phyloP scores from a whole-genome alignment of 495 filamentous ascomycete genomes.

The Trichocladium uniseriatum region DNA sequence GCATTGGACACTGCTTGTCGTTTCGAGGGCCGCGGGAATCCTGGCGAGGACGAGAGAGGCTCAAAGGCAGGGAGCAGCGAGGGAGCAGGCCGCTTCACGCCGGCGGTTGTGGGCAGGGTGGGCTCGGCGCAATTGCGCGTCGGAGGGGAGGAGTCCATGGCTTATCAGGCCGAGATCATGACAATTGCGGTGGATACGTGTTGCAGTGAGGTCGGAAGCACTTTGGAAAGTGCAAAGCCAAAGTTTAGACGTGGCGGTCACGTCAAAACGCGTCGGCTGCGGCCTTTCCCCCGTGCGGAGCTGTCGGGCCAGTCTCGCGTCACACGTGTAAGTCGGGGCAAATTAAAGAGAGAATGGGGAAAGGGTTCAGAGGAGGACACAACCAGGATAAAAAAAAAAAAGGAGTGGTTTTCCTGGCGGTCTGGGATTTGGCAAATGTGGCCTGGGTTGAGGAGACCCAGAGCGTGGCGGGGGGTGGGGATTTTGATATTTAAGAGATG shows the following conservation, averaged over 20 bases:
- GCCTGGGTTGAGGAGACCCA: conserved; percentile 21
- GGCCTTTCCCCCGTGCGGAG: conserved; percentile 10
- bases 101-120: conserved; percentile 42
- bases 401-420: not conserved
- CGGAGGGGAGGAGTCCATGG: conserved; percentile 28
- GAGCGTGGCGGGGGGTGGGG: conserved; percentile 17
- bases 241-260: conserved; percentile 8
- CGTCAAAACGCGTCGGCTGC: conserved; percentile 21
- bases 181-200: conserved; percentile 7
- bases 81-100: conserved; percentile 69
- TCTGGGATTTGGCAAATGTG: conserved; percentile 11
- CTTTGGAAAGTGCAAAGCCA: conserved; percentile 1
- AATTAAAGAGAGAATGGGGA: not conserved
- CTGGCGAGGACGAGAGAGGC: conserved; percentile 80
- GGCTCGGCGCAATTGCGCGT: conserved; percentile 22
- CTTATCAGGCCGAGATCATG: conserved; percentile 18
- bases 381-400: not conserved
- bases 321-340: conserved; percentile 12
- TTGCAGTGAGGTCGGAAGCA: not conserved
- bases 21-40: conserved; percentile 64
- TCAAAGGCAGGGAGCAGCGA: conserved; percentile 89
- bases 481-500: conserved; percentile 29
- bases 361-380: not conserved
- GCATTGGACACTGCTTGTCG: conserved; percentile 49
- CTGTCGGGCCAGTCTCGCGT: conserved; percentile 7